phyloP scores from a whole-genome alignment of 2,329 filamentous ascomycete genomes.

The Thyridium curvatum region DNA sequence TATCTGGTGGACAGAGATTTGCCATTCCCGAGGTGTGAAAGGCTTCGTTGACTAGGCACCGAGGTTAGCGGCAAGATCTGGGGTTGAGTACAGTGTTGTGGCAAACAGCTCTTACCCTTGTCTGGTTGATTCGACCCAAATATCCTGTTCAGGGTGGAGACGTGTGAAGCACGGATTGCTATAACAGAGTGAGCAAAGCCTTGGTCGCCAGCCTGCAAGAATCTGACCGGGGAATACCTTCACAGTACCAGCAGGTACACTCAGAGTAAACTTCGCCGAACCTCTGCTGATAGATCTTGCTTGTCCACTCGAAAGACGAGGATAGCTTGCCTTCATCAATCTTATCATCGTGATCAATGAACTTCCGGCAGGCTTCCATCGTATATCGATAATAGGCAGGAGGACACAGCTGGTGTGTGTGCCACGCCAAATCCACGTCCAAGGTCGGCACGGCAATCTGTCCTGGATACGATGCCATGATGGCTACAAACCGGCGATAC shows the following conservation, averaged over 20 bases:
- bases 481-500: conserved; percentile 29
- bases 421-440: conserved; percentile 36
- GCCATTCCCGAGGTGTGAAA: conserved; percentile 43
- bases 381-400: conserved; percentile 15
- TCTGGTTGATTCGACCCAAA: conserved; percentile 39
- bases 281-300: conserved; percentile 57
- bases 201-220: too few species aligned
- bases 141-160: conserved; percentile 35
- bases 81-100: too few species aligned
- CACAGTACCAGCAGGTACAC: conserved; percentile 82
- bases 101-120: conserved; percentile 23
- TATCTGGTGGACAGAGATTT: conserved; percentile 44
- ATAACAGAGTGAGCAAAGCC: background rate
- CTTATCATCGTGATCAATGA: conserved; percentile 33
- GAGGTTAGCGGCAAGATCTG: background rate
- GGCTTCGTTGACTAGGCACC: conserved; percentile 25
- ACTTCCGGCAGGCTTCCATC: conserved; percentile 11
- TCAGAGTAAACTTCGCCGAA: conserved; percentile 65
- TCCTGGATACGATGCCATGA: conserved; percentile 20
- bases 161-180: conserved; percentile 51
- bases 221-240: too few species aligned
- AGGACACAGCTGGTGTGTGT: conserved; percentile 32
- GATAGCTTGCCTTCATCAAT: conserved; percentile 18
- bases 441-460: conserved; percentile 29
- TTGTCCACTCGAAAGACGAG: conserved; percentile 19